Evolutionary conservation across 2,329 filamentous ascomycete genomes (phyloP).

Genomic region (Microcyclospora pomicola): DNA sequence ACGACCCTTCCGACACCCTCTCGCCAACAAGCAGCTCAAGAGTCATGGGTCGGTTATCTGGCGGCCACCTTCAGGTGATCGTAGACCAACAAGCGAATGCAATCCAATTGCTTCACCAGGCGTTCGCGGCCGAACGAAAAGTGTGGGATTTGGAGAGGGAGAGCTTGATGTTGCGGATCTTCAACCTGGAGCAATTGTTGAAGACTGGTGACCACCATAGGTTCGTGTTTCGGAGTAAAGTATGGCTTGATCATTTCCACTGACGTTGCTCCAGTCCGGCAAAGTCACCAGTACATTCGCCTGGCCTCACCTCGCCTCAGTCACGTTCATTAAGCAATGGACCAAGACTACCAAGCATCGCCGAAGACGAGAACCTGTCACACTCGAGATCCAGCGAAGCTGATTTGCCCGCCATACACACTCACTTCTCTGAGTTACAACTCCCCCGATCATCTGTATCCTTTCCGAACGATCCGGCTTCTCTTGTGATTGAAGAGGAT

Average conservation of each 20-base stretch:
- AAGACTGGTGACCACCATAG: slow-evolving; percentile 22
- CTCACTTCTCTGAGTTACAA: too few relatives aligned
- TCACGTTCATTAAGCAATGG: slow-evolving; percentile 7
- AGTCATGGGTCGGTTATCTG: slow-evolving; percentile 12
- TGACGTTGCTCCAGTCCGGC: slow-evolving; percentile 17
- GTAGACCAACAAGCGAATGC: slow-evolving; percentile 23
- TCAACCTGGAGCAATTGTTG: slow-evolving; percentile 21
- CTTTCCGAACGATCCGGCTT: too few relatives aligned
- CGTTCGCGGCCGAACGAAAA: slow-evolving; percentile 22
- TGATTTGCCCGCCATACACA: neutral
- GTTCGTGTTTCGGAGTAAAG: slow-evolving; percentile 5
- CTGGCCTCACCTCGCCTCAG: slow-evolving; percentile 11
- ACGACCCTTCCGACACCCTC: slow-evolving; percentile 5
- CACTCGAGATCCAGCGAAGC: slow-evolving; percentile 2
- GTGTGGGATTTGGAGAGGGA: slow-evolving; percentile 22
- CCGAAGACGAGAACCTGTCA: slow-evolving; percentile 19
- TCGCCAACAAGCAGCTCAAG: slow-evolving; percentile 3
- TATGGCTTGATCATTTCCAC: neutral
- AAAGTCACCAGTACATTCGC: slow-evolving; percentile 21
- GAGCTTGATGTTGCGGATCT: slow-evolving; percentile 20
- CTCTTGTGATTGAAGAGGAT: slow-evolving; percentile 16
- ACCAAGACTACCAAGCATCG: slow-evolving; percentile 19
- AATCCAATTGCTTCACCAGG: slow-evolving; percentile 19
- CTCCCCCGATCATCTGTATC: too few relatives aligned
- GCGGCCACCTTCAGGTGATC: slow-evolving; percentile 18